Evolutionary conservation across 352 stramenopile genomes (phyloP).

Genomic region (Globisporangium paroecandrum): DNA sequence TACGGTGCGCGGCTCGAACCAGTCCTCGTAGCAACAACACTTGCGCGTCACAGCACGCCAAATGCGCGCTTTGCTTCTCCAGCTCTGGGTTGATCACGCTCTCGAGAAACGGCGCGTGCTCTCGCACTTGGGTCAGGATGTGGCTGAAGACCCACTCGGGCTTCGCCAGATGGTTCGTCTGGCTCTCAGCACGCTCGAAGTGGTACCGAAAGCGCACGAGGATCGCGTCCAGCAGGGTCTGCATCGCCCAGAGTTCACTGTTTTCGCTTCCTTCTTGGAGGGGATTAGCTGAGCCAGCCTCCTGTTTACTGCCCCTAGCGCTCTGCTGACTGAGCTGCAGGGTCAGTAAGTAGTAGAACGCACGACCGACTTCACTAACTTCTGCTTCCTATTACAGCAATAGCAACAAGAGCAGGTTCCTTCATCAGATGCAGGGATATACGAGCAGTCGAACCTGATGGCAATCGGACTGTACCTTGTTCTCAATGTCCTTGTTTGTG

Average conservation of each 20-base stretch:
- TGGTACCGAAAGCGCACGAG: conserved; percentile 68
- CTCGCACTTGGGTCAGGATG: conserved; percentile 52
- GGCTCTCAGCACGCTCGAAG: conserved; percentile 62
- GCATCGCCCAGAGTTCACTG: conserved; percentile 60
- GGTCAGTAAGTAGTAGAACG: conserved; percentile 53
- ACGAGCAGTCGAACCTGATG: neutral
- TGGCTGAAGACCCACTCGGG: conserved; percentile 72
- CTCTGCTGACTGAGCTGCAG: conserved; percentile 53
- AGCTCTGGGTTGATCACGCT: conserved; percentile 44
- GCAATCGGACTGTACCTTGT: conserved; percentile 21
- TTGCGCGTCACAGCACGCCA: conserved; percentile 58
- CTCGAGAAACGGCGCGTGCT: conserved; percentile 41
- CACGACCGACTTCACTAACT: conserved; percentile 26
- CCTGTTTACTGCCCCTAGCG: conserved; percentile 3
- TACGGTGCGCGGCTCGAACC: conserved; percentile 36
- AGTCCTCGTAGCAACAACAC: conserved; percentile 57
- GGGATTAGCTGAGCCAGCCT: neutral
- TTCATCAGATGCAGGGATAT: neutral
- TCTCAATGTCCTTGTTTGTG: conserved; percentile 26
- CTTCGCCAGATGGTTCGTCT: conserved; percentile 69
- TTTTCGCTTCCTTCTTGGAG: conserved; percentile 1
- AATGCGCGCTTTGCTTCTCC: conserved; percentile 33
- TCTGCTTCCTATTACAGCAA: conserved; percentile 25
- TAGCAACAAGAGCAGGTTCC: neutral
- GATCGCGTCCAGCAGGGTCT: conserved; percentile 55